Percentiles rank a stretch among this genome's conserved stretches.
These are phyloP conservation scores for Marasmius oreades DNA, from an alignment of 1,284 basidiomycete species.

Conservation along the genomic window DNA sequence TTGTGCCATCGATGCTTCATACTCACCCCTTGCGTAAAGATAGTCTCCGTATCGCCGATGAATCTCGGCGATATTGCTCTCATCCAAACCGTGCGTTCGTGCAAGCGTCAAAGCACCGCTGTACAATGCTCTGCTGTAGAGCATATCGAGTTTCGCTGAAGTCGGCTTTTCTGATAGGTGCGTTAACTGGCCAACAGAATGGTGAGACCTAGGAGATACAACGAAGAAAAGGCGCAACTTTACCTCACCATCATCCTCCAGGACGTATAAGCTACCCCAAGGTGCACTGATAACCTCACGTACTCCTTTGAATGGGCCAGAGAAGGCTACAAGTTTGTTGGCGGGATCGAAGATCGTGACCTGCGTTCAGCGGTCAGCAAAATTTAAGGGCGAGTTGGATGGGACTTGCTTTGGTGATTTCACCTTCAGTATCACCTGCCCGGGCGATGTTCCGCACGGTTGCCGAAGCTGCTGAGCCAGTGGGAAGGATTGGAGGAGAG, in stretches of 20 bases:
- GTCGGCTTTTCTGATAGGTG: conserved; percentile 80
- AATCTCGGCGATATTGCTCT: conserved; percentile 78
- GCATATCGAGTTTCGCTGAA: conserved; percentile 72
- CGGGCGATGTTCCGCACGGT: conserved; percentile 74
- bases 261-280: conserved; percentile 75
- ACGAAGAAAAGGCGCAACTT: conserved; percentile 13
- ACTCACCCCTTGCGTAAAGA: conserved; percentile 88
- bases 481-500: conserved; percentile 78
- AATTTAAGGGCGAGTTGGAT: neutral
- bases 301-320: conserved; percentile 77
- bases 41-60: conserved; percentile 90
- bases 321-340: conserved; percentile 89
- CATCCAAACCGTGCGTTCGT: conserved; percentile 69
- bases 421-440: conserved; percentile 41
- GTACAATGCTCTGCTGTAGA: conserved; percentile 78
- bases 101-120: conserved; percentile 77
- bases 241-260: conserved; percentile 76
- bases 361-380: neutral
- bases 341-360: conserved; percentile 91
- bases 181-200: conserved; percentile 45
- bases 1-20: conserved; percentile 90
- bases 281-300: conserved; percentile 70
- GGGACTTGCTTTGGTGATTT: conserved; percentile 60
- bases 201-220: conserved; percentile 7
- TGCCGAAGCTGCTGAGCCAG: conserved; percentile 61